These are phyloP conservation scores for Halenospora varia DNA, from an alignment of 495 filamentous ascomycete genomes.

Conservation along the genomic window DNA sequence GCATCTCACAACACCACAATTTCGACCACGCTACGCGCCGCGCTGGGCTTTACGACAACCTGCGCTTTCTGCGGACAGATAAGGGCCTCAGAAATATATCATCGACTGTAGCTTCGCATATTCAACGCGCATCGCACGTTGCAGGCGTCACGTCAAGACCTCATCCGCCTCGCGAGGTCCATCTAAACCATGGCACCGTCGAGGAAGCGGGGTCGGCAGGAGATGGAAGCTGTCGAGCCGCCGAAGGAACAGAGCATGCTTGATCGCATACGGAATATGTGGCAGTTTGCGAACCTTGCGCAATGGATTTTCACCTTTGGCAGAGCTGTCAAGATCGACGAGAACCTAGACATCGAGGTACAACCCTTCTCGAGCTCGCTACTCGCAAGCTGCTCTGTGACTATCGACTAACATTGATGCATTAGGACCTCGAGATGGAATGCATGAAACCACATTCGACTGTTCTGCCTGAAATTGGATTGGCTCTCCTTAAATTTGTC, in stretches of 20 bases:
- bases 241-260: slow-evolving; percentile 52
- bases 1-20: background rate
- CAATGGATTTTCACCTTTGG: slow-evolving; percentile 93
- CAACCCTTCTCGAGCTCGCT: slow-evolving; percentile 20
- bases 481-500: slow-evolving; percentile 85
- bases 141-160: background rate
- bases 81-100: background rate
- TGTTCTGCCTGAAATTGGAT: slow-evolving; percentile 74
- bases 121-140: background rate
- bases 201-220: slow-evolving; percentile 69
- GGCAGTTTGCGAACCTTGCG: slow-evolving; percentile 93
- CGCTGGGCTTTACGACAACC: background rate
- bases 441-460: slow-evolving; percentile 75
- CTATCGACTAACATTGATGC: background rate
- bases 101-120: background rate
- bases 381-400: background rate
- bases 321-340: slow-evolving; percentile 80
- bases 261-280: slow-evolving; percentile 74
- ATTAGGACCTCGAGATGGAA: slow-evolving; percentile 83
- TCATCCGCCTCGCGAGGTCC: slow-evolving; percentile 2
- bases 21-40: background rate
- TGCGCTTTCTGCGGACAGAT: background rate
- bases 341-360: slow-evolving; percentile 84
- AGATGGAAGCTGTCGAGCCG: slow-evolving; percentile 48
- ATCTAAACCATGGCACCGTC: slow-evolving; percentile 43